Evolutionary conservation across 2,329 filamentous ascomycete species (phyloP), one percentile per base, ranked within the genome.

Genomic region (Fusarium robinianum): DNA sequence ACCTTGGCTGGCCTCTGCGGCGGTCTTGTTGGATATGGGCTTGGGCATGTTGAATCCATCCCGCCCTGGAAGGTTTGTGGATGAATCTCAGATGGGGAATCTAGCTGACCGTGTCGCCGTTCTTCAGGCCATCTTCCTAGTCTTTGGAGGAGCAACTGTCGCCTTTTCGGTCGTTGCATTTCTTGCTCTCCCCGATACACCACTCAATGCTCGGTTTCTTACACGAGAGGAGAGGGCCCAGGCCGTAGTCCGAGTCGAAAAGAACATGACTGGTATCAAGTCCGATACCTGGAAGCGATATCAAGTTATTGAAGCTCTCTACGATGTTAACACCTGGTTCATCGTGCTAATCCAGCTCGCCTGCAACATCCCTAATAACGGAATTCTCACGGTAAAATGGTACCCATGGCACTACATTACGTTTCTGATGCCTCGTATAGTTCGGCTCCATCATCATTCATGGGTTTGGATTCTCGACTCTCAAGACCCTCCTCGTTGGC

Each of bases 191-290:
- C 60, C 45, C 2, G 57, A 62, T 49, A 21, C 53, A 17, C 53
- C 60, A 24, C 51, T 52, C 33, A 53, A 60, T 9, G 59, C 63
- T 2, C 56, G 61, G 50, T 61, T 65, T 9, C 37, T 67, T 5
- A 59, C 25, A 8, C 36, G 34, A 4, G 42, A 53, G 12, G 66
- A 69, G 26, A 55, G 62, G 2, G 40, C 45, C 9, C 60, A 64
- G 21, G 66, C 65, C 9, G 37, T 69, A 5, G 40, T 60, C 26
- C 61, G 67, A 0, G 58, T 69, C 17, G 55, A 61, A 24, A 56
- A 57, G 8, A 67, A 70, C 54, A 61, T 63, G 53, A 69, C 67
- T 1, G 64, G 67, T 6, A 61, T 68, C 9, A 62, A 65, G 43
- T 66, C 58, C 41, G 58, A 43, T 9, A 16, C 23, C 11, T 40